Base-by-base conservation (phyloP, 192 early-diverging fungal species). In the Endogone sp. region DNA sequence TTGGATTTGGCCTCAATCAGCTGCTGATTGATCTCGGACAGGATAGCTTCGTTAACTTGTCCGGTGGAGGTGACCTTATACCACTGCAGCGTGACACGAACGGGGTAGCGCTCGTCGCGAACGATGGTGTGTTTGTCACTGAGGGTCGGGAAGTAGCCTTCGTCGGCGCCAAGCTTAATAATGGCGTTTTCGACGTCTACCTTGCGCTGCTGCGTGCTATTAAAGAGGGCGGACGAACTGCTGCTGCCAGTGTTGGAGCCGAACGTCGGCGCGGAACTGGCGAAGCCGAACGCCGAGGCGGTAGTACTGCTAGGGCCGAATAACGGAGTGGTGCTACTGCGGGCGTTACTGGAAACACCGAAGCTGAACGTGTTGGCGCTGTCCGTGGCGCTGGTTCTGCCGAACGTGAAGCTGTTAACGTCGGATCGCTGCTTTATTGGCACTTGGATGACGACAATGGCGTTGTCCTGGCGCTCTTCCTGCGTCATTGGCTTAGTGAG, bases 181-280 rank as follows among this genome's bases (percentile, higher is more conserved):
- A 62, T 62, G 32, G 61, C 61, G 21, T 62, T 62, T 21, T 62
- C 61, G 3, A 62, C n/a, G 22, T 62, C 61, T 24, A 62, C 61
- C 21, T 10, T 61, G 25, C 29, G 13, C 26, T 61, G 3, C 29
- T 9, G 2, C 13, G 13, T 28, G 13, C 13, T 28, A 61, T 25
- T 9, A 10, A 20, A 61, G 29, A 28, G 3, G 28, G 59, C 20
- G 59, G 59, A 4, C 20, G 59, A 60, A n/a, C n/a, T n/a, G n/a
- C n/a, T n/a, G n/a, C n/a, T n/a, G n/a, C n/a, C n/a, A n/a, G n/a
- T n/a, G n/a, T n/a, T n/a, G n/a, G n/a, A n/a, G n/a, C n/a, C n/a
- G n/a, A n/a, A n/a, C n/a, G n/a, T n/a, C n/a, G n/a, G n/a, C n/a
- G n/a, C n/a, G n/a, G n/a, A n/a, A n/a, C n/a, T n/a, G n/a, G n/a